These are phyloP conservation scores for Trichoderma citrinoviride DNA, from an alignment of 2,329 filamentous ascomycete species.

Conservation along the genomic window DNA sequence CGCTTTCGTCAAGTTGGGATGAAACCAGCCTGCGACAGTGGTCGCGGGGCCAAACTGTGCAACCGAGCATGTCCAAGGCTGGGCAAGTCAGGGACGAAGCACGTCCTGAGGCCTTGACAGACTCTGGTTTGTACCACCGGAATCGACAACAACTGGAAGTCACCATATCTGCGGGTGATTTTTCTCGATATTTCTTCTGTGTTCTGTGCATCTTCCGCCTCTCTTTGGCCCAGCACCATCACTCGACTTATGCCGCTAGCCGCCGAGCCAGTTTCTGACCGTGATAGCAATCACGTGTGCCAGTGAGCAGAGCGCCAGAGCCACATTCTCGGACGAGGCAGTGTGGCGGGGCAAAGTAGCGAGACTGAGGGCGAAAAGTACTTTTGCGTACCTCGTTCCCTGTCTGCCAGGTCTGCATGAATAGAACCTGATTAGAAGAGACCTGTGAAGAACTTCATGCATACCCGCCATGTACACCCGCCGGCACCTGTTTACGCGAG, in stretches of 20 bases:
- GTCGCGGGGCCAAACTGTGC: neutral
- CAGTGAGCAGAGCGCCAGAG: neutral
- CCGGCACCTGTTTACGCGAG: constrained; percentile 2
- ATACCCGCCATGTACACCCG: neutral
- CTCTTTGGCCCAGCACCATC: neutral
- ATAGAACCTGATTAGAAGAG: no score
- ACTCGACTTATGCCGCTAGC: neutral
- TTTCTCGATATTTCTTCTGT: neutral
- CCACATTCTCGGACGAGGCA: constrained; percentile 6
- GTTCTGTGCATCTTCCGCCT: neutral
- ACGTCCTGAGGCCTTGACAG: no score
- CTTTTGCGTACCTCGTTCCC: neutral
- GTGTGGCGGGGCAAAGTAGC: constrained; percentile 18
- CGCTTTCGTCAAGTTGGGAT: constrained; percentile 10
- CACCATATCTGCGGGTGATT: neutral
- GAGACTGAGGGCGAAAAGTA: neutral
- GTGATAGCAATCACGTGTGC: constrained; percentile 13
- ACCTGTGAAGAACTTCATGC: neutral
- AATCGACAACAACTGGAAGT: neutral
- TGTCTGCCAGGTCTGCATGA: no score
- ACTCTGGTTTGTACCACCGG: neutral
- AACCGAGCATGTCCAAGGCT: neutral
- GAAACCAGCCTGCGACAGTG: constrained; percentile 20
- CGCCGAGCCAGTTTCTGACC: constrained; percentile 8
- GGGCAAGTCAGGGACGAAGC: neutral